Percentiles rank a stretch among this genome's conserved stretches.
Conservation (phyloP, 169 alveolate genomes). For the Plasmodium berghei region DNA sequence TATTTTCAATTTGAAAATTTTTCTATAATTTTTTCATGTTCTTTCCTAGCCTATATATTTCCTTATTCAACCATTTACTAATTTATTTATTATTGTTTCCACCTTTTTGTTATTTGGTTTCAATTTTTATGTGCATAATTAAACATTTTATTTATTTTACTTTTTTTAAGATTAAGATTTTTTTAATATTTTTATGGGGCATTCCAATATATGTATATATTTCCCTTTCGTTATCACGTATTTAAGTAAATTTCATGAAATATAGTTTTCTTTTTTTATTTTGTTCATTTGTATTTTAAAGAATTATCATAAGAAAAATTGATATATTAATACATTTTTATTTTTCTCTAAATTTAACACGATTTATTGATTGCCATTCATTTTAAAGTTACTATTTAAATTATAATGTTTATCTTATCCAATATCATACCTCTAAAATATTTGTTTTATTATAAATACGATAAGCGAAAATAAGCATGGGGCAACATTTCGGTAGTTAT, state of each 20-base stretch:
- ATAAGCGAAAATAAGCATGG: too few relatives aligned
- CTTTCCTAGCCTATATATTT: background rate
- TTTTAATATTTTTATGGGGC: background rate
- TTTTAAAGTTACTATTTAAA: too few relatives aligned
- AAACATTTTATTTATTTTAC: background rate
- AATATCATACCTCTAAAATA: too few relatives aligned
- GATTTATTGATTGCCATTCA: too few relatives aligned
- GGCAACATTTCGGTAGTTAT: too few relatives aligned
- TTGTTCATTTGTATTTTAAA: background rate
- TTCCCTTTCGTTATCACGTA: too few relatives aligned
- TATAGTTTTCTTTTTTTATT: background rate
- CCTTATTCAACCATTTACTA: background rate
- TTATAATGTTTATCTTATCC: too few relatives aligned
- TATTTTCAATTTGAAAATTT: too few relatives aligned
- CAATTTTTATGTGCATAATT: constrained; percentile 36
- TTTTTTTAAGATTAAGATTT: background rate
- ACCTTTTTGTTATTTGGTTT: constrained; percentile 22
- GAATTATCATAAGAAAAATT: background rate
- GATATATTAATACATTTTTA: background rate
- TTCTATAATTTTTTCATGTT: background rate
- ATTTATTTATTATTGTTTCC: background rate
- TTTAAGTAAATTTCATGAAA: too few relatives aligned
- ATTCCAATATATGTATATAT: background rate
- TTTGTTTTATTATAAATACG: too few relatives aligned
- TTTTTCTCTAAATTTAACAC: background rate